A percentile compares a stretch with the other conserved stretches of the same genome.
Evolutionary conservation across 2,329 filamentous ascomycete species (phyloP).

Genomic region (Pseudogymnoascus sp.): DNA sequence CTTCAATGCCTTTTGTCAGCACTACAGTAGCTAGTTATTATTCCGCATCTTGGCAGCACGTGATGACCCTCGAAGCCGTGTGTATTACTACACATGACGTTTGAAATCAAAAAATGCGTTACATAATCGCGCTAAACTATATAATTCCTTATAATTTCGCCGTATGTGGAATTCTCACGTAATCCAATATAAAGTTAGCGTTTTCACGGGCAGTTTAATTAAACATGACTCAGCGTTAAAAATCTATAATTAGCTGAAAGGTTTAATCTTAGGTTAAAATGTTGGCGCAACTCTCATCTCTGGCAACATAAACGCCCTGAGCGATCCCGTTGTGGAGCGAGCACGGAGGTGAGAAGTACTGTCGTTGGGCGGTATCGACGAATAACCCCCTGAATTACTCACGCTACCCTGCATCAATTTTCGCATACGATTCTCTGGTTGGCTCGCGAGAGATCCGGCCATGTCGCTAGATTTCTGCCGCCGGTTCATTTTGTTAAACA

Average conservation of each 20-base stretch:
- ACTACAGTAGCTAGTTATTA: neutral
- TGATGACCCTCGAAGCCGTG: neutral
- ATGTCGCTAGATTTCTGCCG: conserved; percentile 11
- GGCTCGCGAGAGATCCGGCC: neutral
- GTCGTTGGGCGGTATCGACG: neutral
- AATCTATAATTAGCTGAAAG: neutral
- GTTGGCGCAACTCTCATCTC: conserved; percentile 16
- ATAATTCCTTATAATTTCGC: neutral
- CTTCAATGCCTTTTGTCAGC: conserved; percentile 6
- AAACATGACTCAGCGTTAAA: neutral
- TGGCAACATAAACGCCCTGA: conserved; percentile 16
- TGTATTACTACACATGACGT: neutral
- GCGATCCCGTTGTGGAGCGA: conserved; percentile 14
- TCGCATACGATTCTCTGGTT: conserved; percentile 5
- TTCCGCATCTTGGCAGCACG: neutral
- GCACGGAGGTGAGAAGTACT: conserved; percentile 9
- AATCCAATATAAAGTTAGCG: neutral
- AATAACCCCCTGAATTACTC: neutral
- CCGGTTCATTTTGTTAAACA: conserved; percentile 18
- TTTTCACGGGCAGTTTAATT: neutral
- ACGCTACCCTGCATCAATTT: neutral
- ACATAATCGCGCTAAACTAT: neutral
- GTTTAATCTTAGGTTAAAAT: conserved; percentile 11
- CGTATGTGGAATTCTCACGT: neutral
- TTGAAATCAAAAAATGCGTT: neutral